Evolutionary conservation across 2,329 filamentous ascomycete genomes (phyloP).

Genomic region (Pseudogymnoascus destructans): DNA sequence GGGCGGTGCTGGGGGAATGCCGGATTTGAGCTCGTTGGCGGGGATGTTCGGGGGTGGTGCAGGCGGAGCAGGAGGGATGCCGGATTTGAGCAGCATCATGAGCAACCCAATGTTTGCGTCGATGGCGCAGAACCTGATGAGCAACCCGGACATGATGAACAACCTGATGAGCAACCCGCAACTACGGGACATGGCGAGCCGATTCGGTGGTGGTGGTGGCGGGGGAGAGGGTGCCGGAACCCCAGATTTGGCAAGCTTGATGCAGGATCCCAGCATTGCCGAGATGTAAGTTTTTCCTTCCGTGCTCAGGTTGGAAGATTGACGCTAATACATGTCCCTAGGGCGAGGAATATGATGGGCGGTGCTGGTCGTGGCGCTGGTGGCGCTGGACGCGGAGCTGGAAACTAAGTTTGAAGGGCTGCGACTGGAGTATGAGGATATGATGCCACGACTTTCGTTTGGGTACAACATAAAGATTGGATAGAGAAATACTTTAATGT

Average conservation of each 20-base stretch:
- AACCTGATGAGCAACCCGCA: conserved; percentile 92
- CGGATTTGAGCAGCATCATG: conserved; percentile 78
- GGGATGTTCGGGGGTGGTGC: conserved; percentile 57
- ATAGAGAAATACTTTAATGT: conserved; percentile 7
- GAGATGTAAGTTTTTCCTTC: conserved; percentile 62
- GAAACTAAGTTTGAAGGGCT: conserved; percentile 9
- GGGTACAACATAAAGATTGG: conserved; percentile 5
- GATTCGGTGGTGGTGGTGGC: conserved; percentile 53
- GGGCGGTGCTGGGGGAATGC: conserved; percentile 48
- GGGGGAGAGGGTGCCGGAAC: conserved; percentile 47
- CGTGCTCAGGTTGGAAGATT: neutral
- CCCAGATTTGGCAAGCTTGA: conserved; percentile 73
- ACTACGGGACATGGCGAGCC: conserved; percentile 74
- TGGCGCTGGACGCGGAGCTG: conserved; percentile 21
- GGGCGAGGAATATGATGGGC: conserved; percentile 58
- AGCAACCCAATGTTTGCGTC: conserved; percentile 95
- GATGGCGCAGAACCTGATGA: conserved; percentile 97
- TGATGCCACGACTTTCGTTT: conserved; percentile 8
- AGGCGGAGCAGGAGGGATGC: conserved; percentile 60
- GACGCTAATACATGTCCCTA: conserved; percentile 22
- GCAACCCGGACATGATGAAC: conserved; percentile 82
- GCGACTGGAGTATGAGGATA: conserved; percentile 4
- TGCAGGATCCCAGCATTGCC: conserved; percentile 84
- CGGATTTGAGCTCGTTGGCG: conserved; percentile 56
- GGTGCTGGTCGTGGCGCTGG: conserved; percentile 31